Evolutionary conservation across 106 monocot species (phyloP).

Genomic region (Dendrobium huoshanense): DNA sequence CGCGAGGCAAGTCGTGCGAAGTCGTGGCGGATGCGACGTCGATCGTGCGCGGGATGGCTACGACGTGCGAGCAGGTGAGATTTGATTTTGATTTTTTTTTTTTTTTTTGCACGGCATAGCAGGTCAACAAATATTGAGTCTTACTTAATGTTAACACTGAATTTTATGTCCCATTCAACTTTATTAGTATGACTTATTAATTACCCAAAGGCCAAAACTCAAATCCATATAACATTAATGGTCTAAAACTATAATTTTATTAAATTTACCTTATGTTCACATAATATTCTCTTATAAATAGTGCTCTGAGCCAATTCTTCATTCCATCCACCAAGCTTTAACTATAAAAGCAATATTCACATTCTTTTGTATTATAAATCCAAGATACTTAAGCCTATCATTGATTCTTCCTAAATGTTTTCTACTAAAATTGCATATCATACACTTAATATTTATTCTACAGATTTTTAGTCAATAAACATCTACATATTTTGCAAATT

Average conservation of each 20-base stretch:
- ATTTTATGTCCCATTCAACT: background rate
- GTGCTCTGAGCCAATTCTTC: background rate
- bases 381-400: background rate
- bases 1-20: rapidly evolving
- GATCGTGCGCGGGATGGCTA: too few relatives aligned
- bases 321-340: background rate
- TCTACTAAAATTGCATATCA: background rate
- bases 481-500: background rate
- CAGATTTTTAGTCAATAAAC: too few relatives aligned
- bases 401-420: background rate
- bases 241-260: background rate
- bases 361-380: background rate
- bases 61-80: too few relatives aligned
- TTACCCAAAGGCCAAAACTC: background rate
- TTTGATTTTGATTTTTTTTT: too few relatives aligned
- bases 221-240: background rate
- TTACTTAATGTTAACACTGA: too few relatives aligned
- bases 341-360: background rate
- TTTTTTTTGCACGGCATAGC: too few relatives aligned
- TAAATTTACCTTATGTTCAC: background rate
- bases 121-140: too few relatives aligned
- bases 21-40: too few relatives aligned
- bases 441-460: background rate
- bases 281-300: background rate
- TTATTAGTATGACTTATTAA: background rate